Evolutionary conservation across 1,284 basidiomycete species (phyloP).

Genomic region (Trichosporon inkin): DNA sequence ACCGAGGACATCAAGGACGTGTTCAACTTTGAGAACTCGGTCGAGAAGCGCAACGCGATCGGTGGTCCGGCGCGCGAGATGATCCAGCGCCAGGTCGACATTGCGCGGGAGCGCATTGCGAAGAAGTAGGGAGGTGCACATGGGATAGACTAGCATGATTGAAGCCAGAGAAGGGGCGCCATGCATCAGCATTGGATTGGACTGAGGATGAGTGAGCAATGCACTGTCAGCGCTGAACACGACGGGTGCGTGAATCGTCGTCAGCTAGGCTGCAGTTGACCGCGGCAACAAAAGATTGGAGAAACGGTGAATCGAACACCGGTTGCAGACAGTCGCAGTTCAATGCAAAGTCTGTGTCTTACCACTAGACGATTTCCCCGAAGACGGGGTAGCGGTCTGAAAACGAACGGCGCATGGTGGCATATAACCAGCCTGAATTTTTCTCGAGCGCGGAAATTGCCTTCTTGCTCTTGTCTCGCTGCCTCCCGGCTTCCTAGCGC

Average conservation of each 20-base stretch:
- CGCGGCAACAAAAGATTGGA: slow-evolving; percentile 3
- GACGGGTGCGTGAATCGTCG: too few relatives aligned
- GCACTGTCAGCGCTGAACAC: too few relatives aligned
- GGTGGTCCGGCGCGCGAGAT: slow-evolving; percentile 84
- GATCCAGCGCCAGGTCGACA: slow-evolving; percentile 76
- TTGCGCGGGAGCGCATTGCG: slow-evolving; percentile 58
- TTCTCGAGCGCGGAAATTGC: too few relatives aligned
- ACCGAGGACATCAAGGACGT: slow-evolving; percentile 72
- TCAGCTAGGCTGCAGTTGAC: too few relatives aligned
- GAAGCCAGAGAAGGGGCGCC: too few relatives aligned
- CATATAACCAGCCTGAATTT: background rate
- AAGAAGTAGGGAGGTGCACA: too few relatives aligned
- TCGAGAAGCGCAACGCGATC: slow-evolving; percentile 88
- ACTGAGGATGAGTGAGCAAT: too few relatives aligned
- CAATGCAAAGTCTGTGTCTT: slow-evolving; percentile 9
- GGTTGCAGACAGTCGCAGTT: slow-evolving; percentile 1
- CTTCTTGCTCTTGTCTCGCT: background rate
- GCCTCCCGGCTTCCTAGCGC: background rate
- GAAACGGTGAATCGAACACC: slow-evolving; percentile 9
- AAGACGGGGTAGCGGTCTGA: background rate
- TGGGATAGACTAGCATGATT: too few relatives aligned
- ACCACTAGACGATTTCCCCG: slow-evolving; percentile 8
- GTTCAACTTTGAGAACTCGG: slow-evolving; percentile 89
- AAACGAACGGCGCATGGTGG: too few relatives aligned
- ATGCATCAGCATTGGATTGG: too few relatives aligned